phyloP scores from a whole-genome alignment of 2,329 filamentous ascomycete species.

The Diaporthe helianthi region DNA sequence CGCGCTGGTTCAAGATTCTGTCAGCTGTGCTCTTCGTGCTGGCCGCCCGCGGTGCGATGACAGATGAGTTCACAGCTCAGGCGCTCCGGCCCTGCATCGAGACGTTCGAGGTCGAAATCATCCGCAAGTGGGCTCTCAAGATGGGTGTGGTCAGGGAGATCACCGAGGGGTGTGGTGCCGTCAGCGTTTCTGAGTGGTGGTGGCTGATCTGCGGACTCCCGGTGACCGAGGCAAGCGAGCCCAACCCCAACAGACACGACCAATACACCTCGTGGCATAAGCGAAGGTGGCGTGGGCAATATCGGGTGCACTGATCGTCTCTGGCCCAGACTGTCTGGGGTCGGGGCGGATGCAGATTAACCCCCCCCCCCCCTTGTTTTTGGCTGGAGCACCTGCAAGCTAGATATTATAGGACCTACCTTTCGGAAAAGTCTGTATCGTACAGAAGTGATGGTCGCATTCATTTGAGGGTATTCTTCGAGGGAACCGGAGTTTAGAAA shows the following conservation, averaged over 20 bases:
- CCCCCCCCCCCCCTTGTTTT: background rate
- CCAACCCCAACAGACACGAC: background rate
- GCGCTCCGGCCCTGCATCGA: slow-evolving; percentile 66
- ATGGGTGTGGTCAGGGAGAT: slow-evolving; percentile 58
- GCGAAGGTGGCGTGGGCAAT: slow-evolving; percentile 29
- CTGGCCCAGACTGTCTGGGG: background rate
- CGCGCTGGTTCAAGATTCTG: slow-evolving; percentile 70
- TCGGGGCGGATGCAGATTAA: background rate
- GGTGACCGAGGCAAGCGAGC: slow-evolving; percentile 20
- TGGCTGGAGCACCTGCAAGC: background rate
- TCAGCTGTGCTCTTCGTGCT: slow-evolving; percentile 68
- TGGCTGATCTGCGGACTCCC: slow-evolving; percentile 62
- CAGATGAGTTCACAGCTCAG: slow-evolving; percentile 58
- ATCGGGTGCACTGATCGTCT: slow-evolving; percentile 21
- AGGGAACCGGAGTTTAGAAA: background rate
- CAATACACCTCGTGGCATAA: slow-evolving; percentile 30
- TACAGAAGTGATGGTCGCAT: background rate
- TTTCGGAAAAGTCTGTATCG: background rate
- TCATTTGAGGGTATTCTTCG: background rate
- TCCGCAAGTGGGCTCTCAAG: slow-evolving; percentile 64
- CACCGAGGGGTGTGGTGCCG: slow-evolving; percentile 41
- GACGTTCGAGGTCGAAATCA: slow-evolving; percentile 65
- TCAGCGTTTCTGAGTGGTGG: slow-evolving; percentile 68
- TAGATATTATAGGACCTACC: background rate
- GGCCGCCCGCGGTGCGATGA: slow-evolving; percentile 67